A percentile compares a stretch with the other conserved stretches of the same genome.
These are phyloP conservation scores for Blastomyces gilchristii DNA, from an alignment of 2,329 filamentous ascomycete genomes.

Conservation along the genomic window DNA sequence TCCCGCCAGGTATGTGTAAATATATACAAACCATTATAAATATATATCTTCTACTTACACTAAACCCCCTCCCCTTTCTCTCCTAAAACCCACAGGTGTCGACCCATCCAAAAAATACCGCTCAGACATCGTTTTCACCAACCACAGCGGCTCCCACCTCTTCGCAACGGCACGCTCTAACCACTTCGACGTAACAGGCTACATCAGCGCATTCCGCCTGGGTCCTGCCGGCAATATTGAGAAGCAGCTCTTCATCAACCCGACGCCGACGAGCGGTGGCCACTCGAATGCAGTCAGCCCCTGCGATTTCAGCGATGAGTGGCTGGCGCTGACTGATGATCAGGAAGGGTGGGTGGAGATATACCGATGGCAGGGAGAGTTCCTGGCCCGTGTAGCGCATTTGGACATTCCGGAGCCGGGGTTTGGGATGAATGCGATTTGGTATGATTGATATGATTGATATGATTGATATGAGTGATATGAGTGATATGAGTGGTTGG, in stretches of 20 bases:
- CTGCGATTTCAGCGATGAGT: conserved; percentile 76
- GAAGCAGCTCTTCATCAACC: conserved; percentile 67
- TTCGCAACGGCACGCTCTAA: conserved; percentile 80
- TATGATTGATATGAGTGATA: no score
- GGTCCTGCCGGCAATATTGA: conserved; percentile 60
- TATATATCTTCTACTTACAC: no score
- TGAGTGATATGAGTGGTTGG: conserved; percentile 4
- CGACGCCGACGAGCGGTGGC: conserved; percentile 76
- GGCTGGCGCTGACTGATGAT: conserved; percentile 81
- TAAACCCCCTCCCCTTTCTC: not conserved
- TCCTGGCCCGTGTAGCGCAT: conserved; percentile 64
- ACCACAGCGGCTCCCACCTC: conserved; percentile 59
- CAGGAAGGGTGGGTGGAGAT: conserved; percentile 81
- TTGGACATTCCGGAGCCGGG: conserved; percentile 74
- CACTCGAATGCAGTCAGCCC: conserved; percentile 83
- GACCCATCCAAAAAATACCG: conserved; percentile 55
- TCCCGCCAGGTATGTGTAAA: conserved; percentile 44
- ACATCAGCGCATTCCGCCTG: conserved; percentile 70
- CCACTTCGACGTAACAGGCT: conserved; percentile 63
- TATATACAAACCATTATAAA: no score
- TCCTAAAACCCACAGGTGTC: conserved; percentile 17
- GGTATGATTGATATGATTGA: conserved; percentile 60
- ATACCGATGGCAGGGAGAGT: conserved; percentile 77
- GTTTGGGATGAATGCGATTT: conserved; percentile 94
- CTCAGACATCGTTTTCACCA: conserved; percentile 70